Conservation (phyloP, 1,284 basidiomycete genomes). For the Sanghuangporus baumii region DNA sequence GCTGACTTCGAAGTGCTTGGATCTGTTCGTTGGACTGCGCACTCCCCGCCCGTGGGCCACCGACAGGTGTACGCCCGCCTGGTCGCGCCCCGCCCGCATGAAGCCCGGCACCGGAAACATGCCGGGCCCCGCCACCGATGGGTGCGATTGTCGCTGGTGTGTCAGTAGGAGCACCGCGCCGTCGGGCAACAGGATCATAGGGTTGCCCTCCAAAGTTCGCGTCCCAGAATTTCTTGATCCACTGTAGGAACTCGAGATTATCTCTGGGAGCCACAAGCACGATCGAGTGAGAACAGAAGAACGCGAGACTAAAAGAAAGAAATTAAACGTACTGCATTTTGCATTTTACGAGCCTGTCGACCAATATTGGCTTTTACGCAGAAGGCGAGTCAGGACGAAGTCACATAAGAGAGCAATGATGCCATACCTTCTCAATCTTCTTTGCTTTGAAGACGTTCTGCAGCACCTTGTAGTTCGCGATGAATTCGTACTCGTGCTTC, state of each 20-base stretch:
- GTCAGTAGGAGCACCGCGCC: slow-evolving; percentile 70
- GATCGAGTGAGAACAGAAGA: neutral
- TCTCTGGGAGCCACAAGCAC: slow-evolving; percentile 47
- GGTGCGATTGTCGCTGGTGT: slow-evolving; percentile 76
- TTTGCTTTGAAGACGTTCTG: slow-evolving; percentile 85
- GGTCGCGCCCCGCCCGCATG: slow-evolving; percentile 3
- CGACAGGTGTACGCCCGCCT: slow-evolving; percentile 49
- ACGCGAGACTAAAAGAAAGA: neutral
- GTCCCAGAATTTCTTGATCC: slow-evolving; percentile 97
- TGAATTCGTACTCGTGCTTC: slow-evolving; percentile 93
- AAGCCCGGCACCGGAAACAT: neutral
- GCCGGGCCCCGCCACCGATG: slow-evolving; percentile 27
- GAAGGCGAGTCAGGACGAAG: neutral
- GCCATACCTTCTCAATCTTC: slow-evolving; percentile 86
- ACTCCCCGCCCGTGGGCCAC: slow-evolving; percentile 57
- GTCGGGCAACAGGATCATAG: slow-evolving; percentile 84
- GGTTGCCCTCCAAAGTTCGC: slow-evolving; percentile 81
- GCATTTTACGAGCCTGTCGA: slow-evolving; percentile 93
- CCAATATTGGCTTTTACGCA: slow-evolving; percentile 76
- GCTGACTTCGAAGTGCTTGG: slow-evolving; percentile 65
- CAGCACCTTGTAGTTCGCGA: slow-evolving; percentile 93
- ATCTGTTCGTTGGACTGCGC: slow-evolving; percentile 57
- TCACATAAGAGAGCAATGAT: neutral
- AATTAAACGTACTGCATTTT: slow-evolving; percentile 87
- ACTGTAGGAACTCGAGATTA: slow-evolving; percentile 98